phyloP scores from a whole-genome alignment of 805 yeast species.

The Pichia exigua region DNA sequence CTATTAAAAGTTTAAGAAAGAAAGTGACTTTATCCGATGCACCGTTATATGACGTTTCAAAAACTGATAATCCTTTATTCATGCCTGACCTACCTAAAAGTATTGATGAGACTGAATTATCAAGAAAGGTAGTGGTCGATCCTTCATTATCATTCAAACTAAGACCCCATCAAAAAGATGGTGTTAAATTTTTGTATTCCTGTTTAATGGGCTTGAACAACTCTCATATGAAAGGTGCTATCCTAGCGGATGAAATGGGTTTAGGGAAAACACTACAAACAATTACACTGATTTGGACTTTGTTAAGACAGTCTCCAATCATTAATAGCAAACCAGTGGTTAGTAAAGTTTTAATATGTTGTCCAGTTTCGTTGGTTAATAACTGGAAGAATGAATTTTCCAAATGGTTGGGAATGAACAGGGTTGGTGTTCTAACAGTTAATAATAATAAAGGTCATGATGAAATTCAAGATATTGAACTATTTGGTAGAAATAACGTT shows the following conservation, averaged over 20 bases:
- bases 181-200: slow-evolving; percentile 72
- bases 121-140: slow-evolving; percentile 48
- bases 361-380: slow-evolving; percentile 82
- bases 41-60: slow-evolving; percentile 34
- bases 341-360: slow-evolving; percentile 65
- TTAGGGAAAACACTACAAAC: slow-evolving; percentile 86
- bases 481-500: slow-evolving; percentile 59
- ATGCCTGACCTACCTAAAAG: slow-evolving; percentile 28
- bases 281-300: slow-evolving; percentile 76
- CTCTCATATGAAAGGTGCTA: slow-evolving; percentile 54
- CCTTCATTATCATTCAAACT: slow-evolving; percentile 44
- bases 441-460: slow-evolving; percentile 42
- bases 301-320: slow-evolving; percentile 57
- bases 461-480: slow-evolving; percentile 49
- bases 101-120: slow-evolving; percentile 7
- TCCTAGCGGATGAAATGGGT: slow-evolving; percentile 97
- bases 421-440: slow-evolving; percentile 59
- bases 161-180: slow-evolving; percentile 85
- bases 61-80: slow-evolving; percentile 31
- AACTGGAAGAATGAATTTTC: slow-evolving; percentile 87
- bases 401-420: slow-evolving; percentile 73
- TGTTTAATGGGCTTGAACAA: slow-evolving; percentile 67
- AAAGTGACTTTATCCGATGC: slow-evolving; percentile 2
- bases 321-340: slow-evolving; percentile 28
- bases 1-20: not conserved